These are phyloP conservation scores for Rosa rugosa DNA, from an alignment of 306 rosid genomes.

Conservation along the genomic window DNA sequence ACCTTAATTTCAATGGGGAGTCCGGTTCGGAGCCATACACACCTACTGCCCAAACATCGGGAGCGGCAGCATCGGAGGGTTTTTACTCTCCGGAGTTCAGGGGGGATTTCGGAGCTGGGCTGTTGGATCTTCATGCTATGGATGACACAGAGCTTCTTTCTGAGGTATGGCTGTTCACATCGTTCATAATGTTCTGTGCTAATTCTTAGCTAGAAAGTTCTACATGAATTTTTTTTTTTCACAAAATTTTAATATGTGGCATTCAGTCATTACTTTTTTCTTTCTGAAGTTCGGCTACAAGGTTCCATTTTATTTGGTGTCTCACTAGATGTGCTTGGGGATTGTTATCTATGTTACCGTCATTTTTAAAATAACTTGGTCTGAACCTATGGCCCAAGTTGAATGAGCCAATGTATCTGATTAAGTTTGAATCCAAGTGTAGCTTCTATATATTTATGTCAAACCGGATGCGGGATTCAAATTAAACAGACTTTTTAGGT, in stretches of 20 bases:
- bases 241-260: not conserved
- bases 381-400: not conserved
- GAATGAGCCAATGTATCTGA: not conserved
- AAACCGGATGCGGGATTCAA: not conserved
- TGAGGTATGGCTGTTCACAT: conserved; percentile 50
- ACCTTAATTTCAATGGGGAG: conserved; percentile 89
- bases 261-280: not conserved
- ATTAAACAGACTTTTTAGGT: not conserved
- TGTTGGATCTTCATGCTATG: conserved; percentile 97
- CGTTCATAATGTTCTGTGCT: conserved; percentile 5
- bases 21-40: conserved; percentile 78
- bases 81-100: conserved; percentile 81
- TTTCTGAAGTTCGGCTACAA: not conserved
- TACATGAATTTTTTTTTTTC: not conserved
- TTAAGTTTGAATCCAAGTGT: not conserved
- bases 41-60: conserved; percentile 63
- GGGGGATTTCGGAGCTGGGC: conserved; percentile 97
- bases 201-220: not conserved
- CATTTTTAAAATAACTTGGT: not conserved
- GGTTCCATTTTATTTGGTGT: not conserved
- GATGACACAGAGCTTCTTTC: conserved; percentile 96
- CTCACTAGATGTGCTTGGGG: not conserved
- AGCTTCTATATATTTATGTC: not conserved
- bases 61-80: conserved; percentile 63
- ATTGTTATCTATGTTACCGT: no score